These are phyloP conservation scores for Mimosa bimucronata DNA, from an alignment of 306 rosid species.

Conservation along the genomic window DNA sequence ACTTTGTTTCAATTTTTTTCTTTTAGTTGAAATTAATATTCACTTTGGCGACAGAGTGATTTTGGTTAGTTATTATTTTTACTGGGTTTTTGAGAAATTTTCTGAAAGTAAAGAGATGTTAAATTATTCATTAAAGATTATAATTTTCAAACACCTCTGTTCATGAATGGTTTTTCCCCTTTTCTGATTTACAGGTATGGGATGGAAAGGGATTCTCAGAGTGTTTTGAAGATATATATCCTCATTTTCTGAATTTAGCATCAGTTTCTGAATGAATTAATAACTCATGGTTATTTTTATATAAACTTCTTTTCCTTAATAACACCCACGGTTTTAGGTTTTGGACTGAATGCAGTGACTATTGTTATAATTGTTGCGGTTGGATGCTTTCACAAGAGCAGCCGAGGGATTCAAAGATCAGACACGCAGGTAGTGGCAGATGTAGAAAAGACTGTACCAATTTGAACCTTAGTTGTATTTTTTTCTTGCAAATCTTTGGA, in stretches of 20 bases:
- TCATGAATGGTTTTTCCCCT: constrained; percentile 19
- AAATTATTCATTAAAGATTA: neutral
- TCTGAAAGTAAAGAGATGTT: neutral
- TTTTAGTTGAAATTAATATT: constrained; percentile 16
- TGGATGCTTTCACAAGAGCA: constrained; percentile 49
- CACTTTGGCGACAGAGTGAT: constrained; percentile 6
- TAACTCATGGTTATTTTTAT: neutral
- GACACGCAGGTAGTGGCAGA: constrained; percentile 36
- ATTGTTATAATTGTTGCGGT: constrained; percentile 48
- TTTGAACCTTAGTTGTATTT: neutral
- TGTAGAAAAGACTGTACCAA: neutral
- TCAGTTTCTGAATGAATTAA: constrained; percentile 13
- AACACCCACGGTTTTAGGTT: constrained; percentile 61
- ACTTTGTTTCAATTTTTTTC: constrained; percentile 12
- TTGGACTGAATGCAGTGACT: constrained; percentile 72
- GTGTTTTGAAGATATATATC: constrained; percentile 85
- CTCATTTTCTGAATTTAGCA: constrained; percentile 44
- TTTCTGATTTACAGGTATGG: constrained; percentile 74
- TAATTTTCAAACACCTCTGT: constrained; percentile 1
- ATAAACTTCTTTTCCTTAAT: constrained; percentile 59
- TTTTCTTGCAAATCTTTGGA: neutral
- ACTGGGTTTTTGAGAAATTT: neutral
- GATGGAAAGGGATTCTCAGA: constrained; percentile 61
- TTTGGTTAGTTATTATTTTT: neutral
- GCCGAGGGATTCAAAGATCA: constrained; percentile 48